A percentile compares a stretch with the other conserved stretches of the same genome.
phyloP scores from a whole-genome alignment of 495 filamentous ascomycete species.

The Trichoderma orchidacearum region DNA sequence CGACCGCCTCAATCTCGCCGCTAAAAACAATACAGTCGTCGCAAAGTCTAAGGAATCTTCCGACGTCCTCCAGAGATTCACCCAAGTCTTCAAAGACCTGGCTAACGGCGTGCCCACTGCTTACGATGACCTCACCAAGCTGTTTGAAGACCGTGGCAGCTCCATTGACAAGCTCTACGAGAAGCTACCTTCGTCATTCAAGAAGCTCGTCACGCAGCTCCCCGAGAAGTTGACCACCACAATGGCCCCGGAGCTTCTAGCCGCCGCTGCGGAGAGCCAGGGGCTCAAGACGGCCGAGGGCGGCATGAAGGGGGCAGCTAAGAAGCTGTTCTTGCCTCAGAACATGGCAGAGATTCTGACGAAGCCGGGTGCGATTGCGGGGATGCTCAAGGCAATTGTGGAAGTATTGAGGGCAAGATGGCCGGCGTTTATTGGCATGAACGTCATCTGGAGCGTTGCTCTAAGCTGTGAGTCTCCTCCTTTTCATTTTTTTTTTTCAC shows the following conservation, averaged over 20 bases:
- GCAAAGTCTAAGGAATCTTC: slow-evolving; percentile 69
- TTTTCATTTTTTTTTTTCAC: not conserved
- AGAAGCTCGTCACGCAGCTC: slow-evolving; percentile 74
- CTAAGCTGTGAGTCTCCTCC: slow-evolving; percentile 53
- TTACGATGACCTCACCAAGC: slow-evolving; percentile 71
- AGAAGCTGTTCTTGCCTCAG: slow-evolving; percentile 22
- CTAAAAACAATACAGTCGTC: slow-evolving; percentile 63
- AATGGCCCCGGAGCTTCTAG: slow-evolving; percentile 68
- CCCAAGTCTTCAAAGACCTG: slow-evolving; percentile 79
- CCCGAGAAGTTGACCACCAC: slow-evolving; percentile 65
- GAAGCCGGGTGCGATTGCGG: slow-evolving; percentile 70
- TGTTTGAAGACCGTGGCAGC: slow-evolving; percentile 68
- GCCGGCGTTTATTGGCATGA: slow-evolving; percentile 73
- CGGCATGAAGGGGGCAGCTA: slow-evolving; percentile 18
- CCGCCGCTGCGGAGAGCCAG: slow-evolving; percentile 57
- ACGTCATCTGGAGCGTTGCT: slow-evolving; percentile 73
- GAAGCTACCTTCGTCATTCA: slow-evolving; percentile 63
- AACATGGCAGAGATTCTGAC: slow-evolving; percentile 66
- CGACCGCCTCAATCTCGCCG: slow-evolving; percentile 65
- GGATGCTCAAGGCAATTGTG: slow-evolving; percentile 73
- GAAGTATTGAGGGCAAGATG: slow-evolving; percentile 72
- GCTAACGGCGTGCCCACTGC: slow-evolving; percentile 85
- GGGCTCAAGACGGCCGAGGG: slow-evolving; percentile 34
- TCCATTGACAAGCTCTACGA: slow-evolving; percentile 65
- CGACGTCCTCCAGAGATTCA: slow-evolving; percentile 70